Conservation (phyloP, 371 early-diverging fungal species). For the Enterocytospora artemiae region DNA sequence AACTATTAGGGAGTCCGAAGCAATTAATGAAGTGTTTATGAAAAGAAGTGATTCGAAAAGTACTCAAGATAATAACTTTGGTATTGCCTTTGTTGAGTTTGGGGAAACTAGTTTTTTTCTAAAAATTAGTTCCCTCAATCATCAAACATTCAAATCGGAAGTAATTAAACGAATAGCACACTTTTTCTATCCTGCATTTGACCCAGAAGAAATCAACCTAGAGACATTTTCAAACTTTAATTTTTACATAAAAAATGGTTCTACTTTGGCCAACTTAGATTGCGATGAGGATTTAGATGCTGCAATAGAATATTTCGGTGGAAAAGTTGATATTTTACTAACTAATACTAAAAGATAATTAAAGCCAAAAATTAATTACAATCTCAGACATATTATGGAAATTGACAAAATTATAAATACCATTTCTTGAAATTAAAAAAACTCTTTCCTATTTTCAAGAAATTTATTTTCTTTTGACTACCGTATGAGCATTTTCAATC, state of each 20-base stretch:
- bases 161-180: constrained; percentile 17
- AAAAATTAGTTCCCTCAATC: constrained; percentile 1
- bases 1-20: constrained; percentile 4
- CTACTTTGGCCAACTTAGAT: not conserved
- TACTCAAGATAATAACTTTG: not conserved
- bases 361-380: too few relatives aligned
- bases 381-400: too few relatives aligned
- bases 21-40: constrained; percentile 6
- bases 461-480: too few relatives aligned
- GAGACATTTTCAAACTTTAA: constrained; percentile 4
- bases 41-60: too few relatives aligned
- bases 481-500: constrained; percentile 5
- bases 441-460: too few relatives aligned
- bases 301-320: constrained; percentile 11
- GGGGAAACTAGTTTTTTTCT: constrained; percentile 10
- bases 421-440: too few relatives aligned
- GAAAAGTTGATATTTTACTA: too few relatives aligned
- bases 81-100: constrained; percentile 15
- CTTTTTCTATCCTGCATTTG: constrained; percentile 24
- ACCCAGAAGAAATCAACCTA: not conserved
- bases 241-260: not conserved
- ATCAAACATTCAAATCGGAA: constrained; percentile 3
- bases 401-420: too few relatives aligned
- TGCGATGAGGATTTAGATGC: constrained; percentile 22
- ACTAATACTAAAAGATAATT: too few relatives aligned